phyloP scores from a whole-genome alignment of 2,329 filamentous ascomycete species.

The Fusarium miscanthi region DNA sequence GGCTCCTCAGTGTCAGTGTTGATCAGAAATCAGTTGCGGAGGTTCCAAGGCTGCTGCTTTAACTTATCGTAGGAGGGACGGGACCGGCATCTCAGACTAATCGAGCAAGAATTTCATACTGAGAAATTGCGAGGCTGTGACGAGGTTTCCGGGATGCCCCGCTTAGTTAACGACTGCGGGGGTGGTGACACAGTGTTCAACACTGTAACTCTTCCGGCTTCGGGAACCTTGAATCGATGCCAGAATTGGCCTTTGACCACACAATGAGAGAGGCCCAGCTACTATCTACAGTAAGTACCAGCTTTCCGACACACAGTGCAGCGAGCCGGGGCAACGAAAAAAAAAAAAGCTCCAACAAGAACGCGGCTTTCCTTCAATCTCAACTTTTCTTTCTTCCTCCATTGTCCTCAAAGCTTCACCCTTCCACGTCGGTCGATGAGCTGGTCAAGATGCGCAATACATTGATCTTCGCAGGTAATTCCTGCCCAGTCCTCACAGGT shows the following conservation, averaged over 20 bases:
- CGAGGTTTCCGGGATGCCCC: constrained; percentile 39
- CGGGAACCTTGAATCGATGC: neutral
- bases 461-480: constrained; percentile 75
- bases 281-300: neutral
- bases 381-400: constrained; percentile 35
- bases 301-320: constrained; percentile 11
- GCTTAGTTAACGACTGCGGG: constrained; percentile 33
- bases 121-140: constrained; percentile 17
- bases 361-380: constrained; percentile 37
- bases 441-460: constrained; percentile 69
- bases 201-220: constrained; percentile 21
- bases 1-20: neutral
- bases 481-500: constrained; percentile 71
- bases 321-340: constrained; percentile 34
- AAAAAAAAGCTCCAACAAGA: constrained; percentile 42
- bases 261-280: constrained; percentile 5
- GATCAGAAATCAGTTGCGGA: neutral
- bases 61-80: neutral
- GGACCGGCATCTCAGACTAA: neutral
- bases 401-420: constrained; percentile 40
- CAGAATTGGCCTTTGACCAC: neutral
- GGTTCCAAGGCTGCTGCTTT: neutral
- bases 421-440: constrained; percentile 40
- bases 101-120: neutral
- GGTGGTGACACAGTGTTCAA: constrained; percentile 5